These are phyloP conservation scores for Porcisia deanei DNA, from an alignment of 208 protist species.

Conservation along the genomic window DNA sequence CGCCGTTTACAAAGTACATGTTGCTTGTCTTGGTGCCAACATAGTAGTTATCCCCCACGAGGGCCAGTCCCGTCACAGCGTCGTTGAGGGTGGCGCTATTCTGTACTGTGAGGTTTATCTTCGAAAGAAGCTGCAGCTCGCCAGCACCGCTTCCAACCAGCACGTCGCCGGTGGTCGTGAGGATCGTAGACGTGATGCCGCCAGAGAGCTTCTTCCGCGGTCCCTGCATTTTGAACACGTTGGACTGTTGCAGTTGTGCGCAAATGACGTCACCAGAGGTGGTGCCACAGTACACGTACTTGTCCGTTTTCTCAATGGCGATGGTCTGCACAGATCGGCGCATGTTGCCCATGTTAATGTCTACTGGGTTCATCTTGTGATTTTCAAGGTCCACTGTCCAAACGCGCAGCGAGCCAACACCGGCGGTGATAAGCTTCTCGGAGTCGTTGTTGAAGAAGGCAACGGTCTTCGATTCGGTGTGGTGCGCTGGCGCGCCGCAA, in stretches of 20 bases:
- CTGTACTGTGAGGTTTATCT: slow-evolving; percentile 87
- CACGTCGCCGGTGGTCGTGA: slow-evolving; percentile 77
- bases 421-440: slow-evolving; percentile 90
- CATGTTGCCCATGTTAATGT: slow-evolving; percentile 92
- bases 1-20: slow-evolving; percentile 92
- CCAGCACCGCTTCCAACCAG: slow-evolving; percentile 92
- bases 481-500: slow-evolving; percentile 82
- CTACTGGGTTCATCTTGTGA: slow-evolving; percentile 89
- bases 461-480: slow-evolving; percentile 79
- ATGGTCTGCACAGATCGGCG: slow-evolving; percentile 78
- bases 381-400: slow-evolving; percentile 91
- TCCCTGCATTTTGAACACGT: slow-evolving; percentile 91
- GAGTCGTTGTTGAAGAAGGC: slow-evolving; percentile 88
- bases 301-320: slow-evolving; percentile 83
- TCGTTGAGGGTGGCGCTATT: slow-evolving; percentile 71
- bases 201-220: slow-evolving; percentile 87
- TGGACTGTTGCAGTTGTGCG: slow-evolving; percentile 79
- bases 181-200: slow-evolving; percentile 78
- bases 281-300: slow-evolving; percentile 92
- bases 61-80: slow-evolving; percentile 85
- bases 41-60: slow-evolving; percentile 84
- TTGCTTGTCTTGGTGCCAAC: slow-evolving; percentile 89
- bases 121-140: slow-evolving; percentile 85
- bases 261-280: slow-evolving; percentile 93
- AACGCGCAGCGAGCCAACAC: slow-evolving; percentile 84